phyloP scores from a whole-genome alignment of 768 basidiomycete species.

The Jaapia argillacea region DNA sequence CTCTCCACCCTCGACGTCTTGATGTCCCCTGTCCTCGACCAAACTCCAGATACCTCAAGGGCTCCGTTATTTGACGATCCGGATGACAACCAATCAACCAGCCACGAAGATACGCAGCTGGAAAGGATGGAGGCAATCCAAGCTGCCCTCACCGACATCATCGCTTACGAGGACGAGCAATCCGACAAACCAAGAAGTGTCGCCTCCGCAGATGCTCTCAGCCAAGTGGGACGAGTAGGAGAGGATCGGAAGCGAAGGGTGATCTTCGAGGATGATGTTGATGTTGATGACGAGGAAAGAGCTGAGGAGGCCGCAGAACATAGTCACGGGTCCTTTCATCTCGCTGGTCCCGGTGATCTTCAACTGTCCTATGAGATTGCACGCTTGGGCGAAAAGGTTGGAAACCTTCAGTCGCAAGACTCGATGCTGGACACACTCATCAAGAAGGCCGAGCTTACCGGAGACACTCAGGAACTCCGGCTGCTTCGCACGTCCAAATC shows the following conservation, averaged over 20 bases:
- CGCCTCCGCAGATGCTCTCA: slow-evolving; percentile 5
- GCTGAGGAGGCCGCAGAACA: slow-evolving; percentile 28
- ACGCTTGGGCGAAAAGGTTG: slow-evolving; percentile 66
- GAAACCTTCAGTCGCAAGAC: slow-evolving; percentile 71
- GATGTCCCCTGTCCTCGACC: slow-evolving; percentile 59
- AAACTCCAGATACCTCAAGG: slow-evolving; percentile 42
- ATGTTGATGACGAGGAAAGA: slow-evolving; percentile 32
- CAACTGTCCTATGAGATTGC: slow-evolving; percentile 82
- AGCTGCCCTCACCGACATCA: slow-evolving; percentile 92
- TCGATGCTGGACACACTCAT: slow-evolving; percentile 79
- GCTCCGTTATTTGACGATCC: slow-evolving; percentile 78
- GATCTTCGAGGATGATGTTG: slow-evolving; percentile 24
- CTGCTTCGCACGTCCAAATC: slow-evolving; percentile 77
- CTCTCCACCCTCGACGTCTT: slow-evolving; percentile 69
- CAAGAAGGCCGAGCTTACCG: slow-evolving; percentile 91
- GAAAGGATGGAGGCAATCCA: slow-evolving; percentile 93
- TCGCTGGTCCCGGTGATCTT: slow-evolving; percentile 84
- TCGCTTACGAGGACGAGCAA: slow-evolving; percentile 65
- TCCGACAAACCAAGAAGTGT: slow-evolving; percentile 6
- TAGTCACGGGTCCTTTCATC: slow-evolving; percentile 47
- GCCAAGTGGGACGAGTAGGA: background rate
- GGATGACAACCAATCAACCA: slow-evolving; percentile 42
- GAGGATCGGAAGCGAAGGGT: slow-evolving; percentile 6
- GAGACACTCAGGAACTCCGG: slow-evolving; percentile 77
- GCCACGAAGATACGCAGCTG: slow-evolving; percentile 58